phyloP scores from a whole-genome alignment of 768 basidiomycete genomes.

The Boletus patriciae region DNA sequence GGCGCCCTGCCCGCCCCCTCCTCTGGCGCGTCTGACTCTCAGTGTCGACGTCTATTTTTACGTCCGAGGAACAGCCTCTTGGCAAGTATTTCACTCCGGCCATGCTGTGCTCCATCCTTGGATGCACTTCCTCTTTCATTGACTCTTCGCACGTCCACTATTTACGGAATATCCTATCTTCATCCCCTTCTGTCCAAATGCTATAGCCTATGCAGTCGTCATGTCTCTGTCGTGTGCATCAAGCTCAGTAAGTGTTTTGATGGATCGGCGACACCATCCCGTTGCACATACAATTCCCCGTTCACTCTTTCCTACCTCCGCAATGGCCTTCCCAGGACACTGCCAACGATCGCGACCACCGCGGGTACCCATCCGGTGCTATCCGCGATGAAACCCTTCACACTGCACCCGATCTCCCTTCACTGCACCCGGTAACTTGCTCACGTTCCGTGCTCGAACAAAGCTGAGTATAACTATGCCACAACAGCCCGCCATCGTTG shows the following conservation, averaged over 20 bases:
- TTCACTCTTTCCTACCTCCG: background rate
- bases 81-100: too few relatives aligned
- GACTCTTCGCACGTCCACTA: too few relatives aligned
- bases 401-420: background rate
- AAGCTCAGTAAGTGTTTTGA: background rate
- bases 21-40: too few relatives aligned
- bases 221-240: background rate
- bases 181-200: background rate
- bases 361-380: conserved; percentile 11
- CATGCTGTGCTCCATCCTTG: too few relatives aligned
- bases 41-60: too few relatives aligned
- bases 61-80: too few relatives aligned
- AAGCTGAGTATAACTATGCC: background rate
- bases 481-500: conserved; percentile 12
- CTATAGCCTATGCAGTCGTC: background rate
- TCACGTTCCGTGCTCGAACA: background rate
- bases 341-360: conserved; percentile 19
- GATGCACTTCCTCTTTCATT: too few relatives aligned
- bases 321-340: background rate
- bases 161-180: background rate
- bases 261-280: conserved; percentile 15
- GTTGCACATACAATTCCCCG: background rate
- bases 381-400: conserved; percentile 14
- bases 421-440: conserved; percentile 12
- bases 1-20: too few relatives aligned